Evolutionary conservation across 306 rosid genomes (phyloP).

Genomic region (Prinsepia uniflora): DNA sequence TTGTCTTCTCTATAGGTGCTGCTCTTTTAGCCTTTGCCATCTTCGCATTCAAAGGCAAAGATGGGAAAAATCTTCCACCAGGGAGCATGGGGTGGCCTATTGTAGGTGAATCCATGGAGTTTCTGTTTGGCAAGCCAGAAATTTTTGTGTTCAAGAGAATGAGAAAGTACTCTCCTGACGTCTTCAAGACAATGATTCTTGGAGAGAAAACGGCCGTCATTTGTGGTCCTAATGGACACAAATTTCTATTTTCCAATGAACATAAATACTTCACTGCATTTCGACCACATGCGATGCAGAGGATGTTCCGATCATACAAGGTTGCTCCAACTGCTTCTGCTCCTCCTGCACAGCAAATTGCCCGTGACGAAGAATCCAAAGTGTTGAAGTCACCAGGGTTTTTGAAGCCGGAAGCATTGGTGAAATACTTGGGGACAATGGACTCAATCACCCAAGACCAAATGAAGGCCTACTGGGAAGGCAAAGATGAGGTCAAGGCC

Average conservation of each 20-base stretch:
- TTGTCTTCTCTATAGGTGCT: constrained; percentile 6
- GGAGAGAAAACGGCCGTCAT: constrained; percentile 50
- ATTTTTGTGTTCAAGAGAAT: constrained; percentile 30
- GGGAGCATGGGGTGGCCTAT: constrained; percentile 54
- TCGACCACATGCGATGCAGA: constrained; percentile 22
- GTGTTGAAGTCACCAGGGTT: constrained; percentile 29
- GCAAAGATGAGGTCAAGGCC: constrained; percentile 31
- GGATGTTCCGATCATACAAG: constrained; percentile 22
- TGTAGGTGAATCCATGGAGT: constrained; percentile 38
- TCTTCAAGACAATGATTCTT: constrained; percentile 41
- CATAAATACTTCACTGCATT: constrained; percentile 36
- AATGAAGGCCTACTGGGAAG: constrained; percentile 41
- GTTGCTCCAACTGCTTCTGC: not conserved
- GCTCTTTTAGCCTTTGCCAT: constrained; percentile 15
- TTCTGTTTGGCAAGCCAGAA: constrained; percentile 36
- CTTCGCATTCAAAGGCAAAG: constrained; percentile 20
- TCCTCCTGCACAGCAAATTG: not conserved
- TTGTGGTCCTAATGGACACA: constrained; percentile 45
- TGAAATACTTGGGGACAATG: constrained; percentile 41
- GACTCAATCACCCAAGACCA: constrained; percentile 38
- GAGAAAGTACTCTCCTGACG: constrained; percentile 34
- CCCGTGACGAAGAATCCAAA: constrained; percentile 9
- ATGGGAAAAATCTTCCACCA: constrained; percentile 38
- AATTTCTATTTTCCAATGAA: constrained; percentile 43
- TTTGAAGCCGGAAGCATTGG: constrained; percentile 47